Percentiles rank a stretch among this genome's conserved stretches.
Evolutionary conservation across 768 basidiomycete species (phyloP).

Genomic region (Cystoderma amianthinum): DNA sequence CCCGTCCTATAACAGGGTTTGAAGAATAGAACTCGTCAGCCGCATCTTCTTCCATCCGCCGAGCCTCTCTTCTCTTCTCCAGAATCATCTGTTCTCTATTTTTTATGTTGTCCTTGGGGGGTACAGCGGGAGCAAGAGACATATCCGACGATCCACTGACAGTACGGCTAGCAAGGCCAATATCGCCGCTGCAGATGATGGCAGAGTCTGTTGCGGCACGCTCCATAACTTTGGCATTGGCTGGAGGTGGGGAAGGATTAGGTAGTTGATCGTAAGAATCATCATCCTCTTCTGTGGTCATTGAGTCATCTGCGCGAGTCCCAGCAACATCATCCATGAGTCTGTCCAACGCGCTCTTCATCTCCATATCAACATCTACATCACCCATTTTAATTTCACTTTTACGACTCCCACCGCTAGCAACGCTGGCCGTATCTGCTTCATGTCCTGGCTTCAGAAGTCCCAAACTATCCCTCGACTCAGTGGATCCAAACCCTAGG

Average conservation of each 20-base stretch:
- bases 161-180: slow-evolving; percentile 30
- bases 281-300: slow-evolving; percentile 33
- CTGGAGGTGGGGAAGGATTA: slow-evolving; percentile 17
- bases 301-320: slow-evolving; percentile 32
- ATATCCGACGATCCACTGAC: slow-evolving; percentile 37
- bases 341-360: slow-evolving; percentile 67
- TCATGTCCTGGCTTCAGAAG: not conserved
- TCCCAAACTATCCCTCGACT: slow-evolving; percentile 4
- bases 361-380: slow-evolving; percentile 59
- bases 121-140: slow-evolving; percentile 40
- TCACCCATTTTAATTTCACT: slow-evolving; percentile 40
- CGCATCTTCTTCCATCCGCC: slow-evolving; percentile 45
- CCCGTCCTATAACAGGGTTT: slow-evolving; percentile 8
- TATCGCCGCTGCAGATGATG: slow-evolving; percentile 25
- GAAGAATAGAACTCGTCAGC: slow-evolving; percentile 24
- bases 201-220: slow-evolving; percentile 49
- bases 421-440: slow-evolving; percentile 4
- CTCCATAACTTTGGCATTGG: slow-evolving; percentile 32
- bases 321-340: slow-evolving; percentile 67
- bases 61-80: slow-evolving; percentile 60
- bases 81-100: slow-evolving; percentile 62
- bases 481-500: slow-evolving; percentile 19
- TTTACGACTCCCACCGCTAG: slow-evolving; percentile 19
- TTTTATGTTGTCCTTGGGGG: slow-evolving; percentile 62
- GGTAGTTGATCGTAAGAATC: slow-evolving; percentile 25